Conservation (phyloP, 768 basidiomycete species). For the Boletus subparvulus region DNA sequence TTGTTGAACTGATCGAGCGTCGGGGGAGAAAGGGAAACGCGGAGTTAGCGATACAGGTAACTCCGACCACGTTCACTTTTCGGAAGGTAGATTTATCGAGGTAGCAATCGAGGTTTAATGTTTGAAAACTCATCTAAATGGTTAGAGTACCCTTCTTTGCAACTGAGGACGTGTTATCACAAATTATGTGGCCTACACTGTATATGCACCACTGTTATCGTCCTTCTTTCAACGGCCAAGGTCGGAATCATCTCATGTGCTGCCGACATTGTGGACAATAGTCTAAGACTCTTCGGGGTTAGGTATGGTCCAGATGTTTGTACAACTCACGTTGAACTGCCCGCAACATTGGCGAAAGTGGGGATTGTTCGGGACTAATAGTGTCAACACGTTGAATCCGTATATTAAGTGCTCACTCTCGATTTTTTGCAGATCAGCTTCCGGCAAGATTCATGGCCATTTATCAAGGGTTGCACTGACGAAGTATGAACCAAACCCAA, state of each 20-base stretch:
- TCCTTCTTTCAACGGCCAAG: too few species aligned
- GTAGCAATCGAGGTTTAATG: too few species aligned
- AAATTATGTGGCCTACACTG: too few species aligned
- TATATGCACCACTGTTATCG: neutral
- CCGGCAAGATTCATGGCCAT: neutral
- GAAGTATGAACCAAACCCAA: neutral
- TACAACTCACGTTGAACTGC: constrained; percentile 6
- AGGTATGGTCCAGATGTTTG: neutral
- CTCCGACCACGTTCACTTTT: too few species aligned
- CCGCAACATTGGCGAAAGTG: neutral
- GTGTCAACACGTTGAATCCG: neutral
- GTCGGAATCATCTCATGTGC: constrained; percentile 17
- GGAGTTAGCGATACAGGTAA: too few species aligned
- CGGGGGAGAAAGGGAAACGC: too few species aligned
- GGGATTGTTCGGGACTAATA: constrained; percentile 12
- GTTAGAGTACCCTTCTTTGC: too few species aligned
- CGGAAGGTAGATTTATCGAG: too few species aligned
- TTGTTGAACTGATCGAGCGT: too few species aligned
- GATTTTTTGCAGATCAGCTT: constrained; percentile 12
- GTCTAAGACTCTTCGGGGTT: neutral
- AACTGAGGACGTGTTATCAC: too few species aligned
- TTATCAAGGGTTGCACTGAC: neutral
- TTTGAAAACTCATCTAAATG: too few species aligned
- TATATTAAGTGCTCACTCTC: neutral
- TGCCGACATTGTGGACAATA: neutral